phyloP scores from a whole-genome alignment of 2,329 filamentous ascomycete genomes.

The Claviceps capensis region DNA sequence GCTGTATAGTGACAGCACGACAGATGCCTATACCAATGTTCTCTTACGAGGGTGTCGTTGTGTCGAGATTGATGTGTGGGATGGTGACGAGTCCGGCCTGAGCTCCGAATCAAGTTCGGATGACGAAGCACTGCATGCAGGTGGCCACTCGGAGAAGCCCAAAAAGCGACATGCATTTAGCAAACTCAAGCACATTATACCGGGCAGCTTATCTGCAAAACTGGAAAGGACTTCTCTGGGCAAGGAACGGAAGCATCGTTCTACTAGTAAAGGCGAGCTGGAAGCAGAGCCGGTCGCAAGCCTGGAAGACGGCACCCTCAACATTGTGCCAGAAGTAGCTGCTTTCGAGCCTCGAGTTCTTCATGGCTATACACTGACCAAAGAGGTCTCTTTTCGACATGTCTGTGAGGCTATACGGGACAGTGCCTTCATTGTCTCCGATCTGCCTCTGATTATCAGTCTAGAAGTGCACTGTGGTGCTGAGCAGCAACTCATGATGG shows the following conservation, averaged over 20 bases:
- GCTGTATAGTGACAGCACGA: conserved; percentile 73
- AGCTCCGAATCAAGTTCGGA: conserved; percentile 39
- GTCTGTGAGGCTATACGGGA: conserved; percentile 73
- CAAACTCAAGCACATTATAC: conserved; percentile 48
- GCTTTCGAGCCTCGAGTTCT: conserved; percentile 60
- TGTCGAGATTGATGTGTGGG: conserved; percentile 92
- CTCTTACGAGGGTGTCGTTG: conserved; percentile 77
- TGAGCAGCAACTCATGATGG: conserved; percentile 80
- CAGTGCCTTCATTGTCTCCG: conserved; percentile 59
- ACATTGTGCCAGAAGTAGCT: conserved; percentile 15
- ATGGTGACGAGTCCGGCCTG: conserved; percentile 63
- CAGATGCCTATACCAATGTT: conserved; percentile 74
- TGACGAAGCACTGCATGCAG: conserved; percentile 28
- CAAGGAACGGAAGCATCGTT: conserved; percentile 25
- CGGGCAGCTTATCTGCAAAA: conserved; percentile 28
- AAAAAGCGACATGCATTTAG: conserved; percentile 47
- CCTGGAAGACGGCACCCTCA: conserved; percentile 3
- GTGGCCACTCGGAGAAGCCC: conserved; percentile 31
- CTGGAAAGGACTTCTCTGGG: conserved; percentile 35
- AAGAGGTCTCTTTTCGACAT: conserved; percentile 71
- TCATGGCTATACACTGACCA: conserved; percentile 84
- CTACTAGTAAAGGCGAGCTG: conserved; percentile 4
- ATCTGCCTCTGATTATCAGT: conserved; percentile 83
- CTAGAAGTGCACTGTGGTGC: conserved; percentile 77
- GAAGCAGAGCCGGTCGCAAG: conserved; percentile 1